phyloP scores from a whole-genome alignment of 495 filamentous ascomycete genomes.

The Aspergillus affinis region DNA sequence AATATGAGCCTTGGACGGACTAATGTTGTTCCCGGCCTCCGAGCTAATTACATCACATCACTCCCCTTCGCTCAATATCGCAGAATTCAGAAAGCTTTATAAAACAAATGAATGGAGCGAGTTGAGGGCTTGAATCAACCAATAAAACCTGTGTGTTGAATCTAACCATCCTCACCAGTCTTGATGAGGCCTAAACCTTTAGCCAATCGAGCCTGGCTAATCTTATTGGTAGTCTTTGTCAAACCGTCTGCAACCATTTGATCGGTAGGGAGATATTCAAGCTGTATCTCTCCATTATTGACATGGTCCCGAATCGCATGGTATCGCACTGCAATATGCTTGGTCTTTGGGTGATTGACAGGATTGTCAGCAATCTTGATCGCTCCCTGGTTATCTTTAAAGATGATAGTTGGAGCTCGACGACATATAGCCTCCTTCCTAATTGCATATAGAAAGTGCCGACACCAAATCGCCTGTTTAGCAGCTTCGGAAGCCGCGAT shows the following conservation, averaged over 20 bases:
- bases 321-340: slow-evolving; percentile 23
- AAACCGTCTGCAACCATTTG: slow-evolving; percentile 23
- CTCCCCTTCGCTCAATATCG: slow-evolving; percentile 13
- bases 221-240: slow-evolving; percentile 16
- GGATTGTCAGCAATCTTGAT: slow-evolving; percentile 17
- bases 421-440: neutral
- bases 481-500: slow-evolving; percentile 10
- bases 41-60: too few species aligned
- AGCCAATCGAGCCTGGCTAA: too few species aligned
- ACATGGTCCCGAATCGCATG: slow-evolving; percentile 18
- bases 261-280: slow-evolving; percentile 4
- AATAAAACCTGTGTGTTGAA: slow-evolving; percentile 6
- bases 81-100: slow-evolving; percentile 4
- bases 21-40: too few species aligned
- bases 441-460: slow-evolving; percentile 7
- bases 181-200: too few species aligned
- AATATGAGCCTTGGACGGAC: too few species aligned
- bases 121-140: neutral
- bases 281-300: slow-evolving; percentile 3
- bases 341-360: slow-evolving; percentile 13
- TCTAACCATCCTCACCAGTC: neutral
- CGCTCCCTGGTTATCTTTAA: slow-evolving; percentile 15
- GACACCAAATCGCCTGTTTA: slow-evolving; percentile 14
- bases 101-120: neutral
- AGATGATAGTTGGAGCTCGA: slow-evolving; percentile 1